Conservation (phyloP, 73 alveolate species). For the Durusdinium trenchii region DNA sequence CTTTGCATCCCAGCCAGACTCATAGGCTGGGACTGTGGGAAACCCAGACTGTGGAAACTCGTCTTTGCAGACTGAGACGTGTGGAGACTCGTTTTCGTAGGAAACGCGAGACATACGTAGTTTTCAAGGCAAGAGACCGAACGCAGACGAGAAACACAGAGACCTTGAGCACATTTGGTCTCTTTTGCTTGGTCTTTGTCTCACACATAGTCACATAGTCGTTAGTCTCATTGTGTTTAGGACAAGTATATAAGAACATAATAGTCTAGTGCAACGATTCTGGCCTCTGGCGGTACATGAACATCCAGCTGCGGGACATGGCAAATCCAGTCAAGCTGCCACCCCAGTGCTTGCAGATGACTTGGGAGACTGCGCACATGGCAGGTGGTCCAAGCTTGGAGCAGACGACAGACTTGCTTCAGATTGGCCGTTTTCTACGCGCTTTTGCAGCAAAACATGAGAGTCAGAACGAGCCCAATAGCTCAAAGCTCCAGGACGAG, state of each 20-base stretch:
- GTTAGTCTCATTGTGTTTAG: no score
- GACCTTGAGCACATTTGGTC: no score
- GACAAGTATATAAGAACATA: no score
- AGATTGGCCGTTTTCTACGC: slow-evolving; percentile 89
- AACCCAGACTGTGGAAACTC: neutral
- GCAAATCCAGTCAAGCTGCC: neutral
- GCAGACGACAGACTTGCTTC: slow-evolving; percentile 57
- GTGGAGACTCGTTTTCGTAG: no score
- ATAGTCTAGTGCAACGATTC: neutral
- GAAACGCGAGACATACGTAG: no score
- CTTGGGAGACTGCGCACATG: neutral
- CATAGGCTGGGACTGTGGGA: neutral
- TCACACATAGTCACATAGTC: no score
- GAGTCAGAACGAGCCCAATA: no score
- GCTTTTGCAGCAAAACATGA: neutral
- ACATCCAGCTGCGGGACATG: neutral
- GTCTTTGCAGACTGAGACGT: neutral
- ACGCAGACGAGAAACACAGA: no score
- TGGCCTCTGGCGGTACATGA: neutral
- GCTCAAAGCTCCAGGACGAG: no score
- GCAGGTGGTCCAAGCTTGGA: slow-evolving; percentile 71
- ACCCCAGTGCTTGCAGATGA: neutral
- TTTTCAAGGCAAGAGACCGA: no score
- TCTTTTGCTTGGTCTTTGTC: no score
- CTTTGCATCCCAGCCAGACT: slow-evolving; percentile 88